These are phyloP conservation scores for Colletotrichum liriopes DNA, from an alignment of 2,329 filamentous ascomycete genomes.

Conservation along the genomic window DNA sequence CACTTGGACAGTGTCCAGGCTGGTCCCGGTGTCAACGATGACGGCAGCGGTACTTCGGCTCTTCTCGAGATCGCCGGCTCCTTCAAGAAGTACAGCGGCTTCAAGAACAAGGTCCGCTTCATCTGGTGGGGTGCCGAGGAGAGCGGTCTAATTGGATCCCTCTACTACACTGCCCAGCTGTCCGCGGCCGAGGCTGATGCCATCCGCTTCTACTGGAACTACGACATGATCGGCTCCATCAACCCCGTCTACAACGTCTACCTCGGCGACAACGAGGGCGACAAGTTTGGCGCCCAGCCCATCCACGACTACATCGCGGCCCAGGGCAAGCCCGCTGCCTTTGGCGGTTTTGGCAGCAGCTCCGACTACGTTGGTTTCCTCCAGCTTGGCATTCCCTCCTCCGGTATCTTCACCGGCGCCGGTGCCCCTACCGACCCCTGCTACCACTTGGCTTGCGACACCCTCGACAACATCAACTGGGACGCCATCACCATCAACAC, in stretches of 20 bases:
- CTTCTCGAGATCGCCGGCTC: slow-evolving; percentile 57
- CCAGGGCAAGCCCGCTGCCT: slow-evolving; percentile 53
- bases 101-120: slow-evolving; percentile 61
- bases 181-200: slow-evolving; percentile 61
- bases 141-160: slow-evolving; percentile 61
- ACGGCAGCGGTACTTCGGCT: slow-evolving; percentile 57
- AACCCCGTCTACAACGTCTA: slow-evolving; percentile 59
- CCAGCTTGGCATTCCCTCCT: slow-evolving; percentile 57
- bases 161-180: slow-evolving; percentile 57
- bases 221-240: slow-evolving; percentile 76
- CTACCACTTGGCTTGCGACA: slow-evolving; percentile 60
- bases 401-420: slow-evolving; percentile 59
- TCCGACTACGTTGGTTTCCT: slow-evolving; percentile 61
- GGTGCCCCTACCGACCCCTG: slow-evolving; percentile 53
- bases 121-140: slow-evolving; percentile 62
- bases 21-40: slow-evolving; percentile 59
- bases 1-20: slow-evolving; percentile 59
- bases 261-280: slow-evolving; percentile 54
- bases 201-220: slow-evolving; percentile 79
- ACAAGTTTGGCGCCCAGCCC: slow-evolving; percentile 54
- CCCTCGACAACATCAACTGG: slow-evolving; percentile 58
- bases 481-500: slow-evolving; percentile 57
- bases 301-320: slow-evolving; percentile 55
- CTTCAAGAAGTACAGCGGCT: slow-evolving; percentile 56
- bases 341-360: slow-evolving; percentile 54